Evolutionary conservation across 1,284 basidiomycete genomes (phyloP), one percentile per base, ranked within the genome.

Genomic region (Schizophyllum amplum): DNA sequence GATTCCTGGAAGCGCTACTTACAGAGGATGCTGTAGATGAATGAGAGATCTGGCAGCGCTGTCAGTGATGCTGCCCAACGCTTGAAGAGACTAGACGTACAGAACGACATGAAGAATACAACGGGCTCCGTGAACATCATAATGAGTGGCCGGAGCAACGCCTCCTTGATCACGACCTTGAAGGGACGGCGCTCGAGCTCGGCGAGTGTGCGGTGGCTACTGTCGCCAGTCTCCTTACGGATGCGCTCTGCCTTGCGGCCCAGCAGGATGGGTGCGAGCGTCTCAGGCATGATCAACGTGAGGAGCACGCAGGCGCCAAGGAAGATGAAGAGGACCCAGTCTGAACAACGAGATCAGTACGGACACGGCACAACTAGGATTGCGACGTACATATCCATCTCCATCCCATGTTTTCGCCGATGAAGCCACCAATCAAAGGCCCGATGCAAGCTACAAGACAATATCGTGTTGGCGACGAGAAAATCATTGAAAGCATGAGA

Each of bases 301-400:
- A 77, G 61, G 24, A 72, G 22, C 59, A 77, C 72, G 62, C 75
- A 77, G 21, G 72, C 61, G 25, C 77, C 79, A n/a, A 76, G 64
- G 61, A 86, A 82, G 58, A 81, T 78, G 56, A 82, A 78, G 22
- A 83, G 70, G 52, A 83, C 75, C 81, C 83, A 86, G 68, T 79
- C 69, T 71, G 57, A 3, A 24, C 20, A 11, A 48, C 21, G 13
- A 42, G 21, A 13, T 3, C 17, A 3, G 17, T 9, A 42, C 17
- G 33, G 13, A 17, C 33, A 13, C 21, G 48, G n/a, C n/a, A n/a
- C n/a, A n/a, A n/a, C n/a, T n/a, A n/a, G n/a, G n/a, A n/a, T 25
- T 24, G 24, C 13, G 9, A 64, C 69, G 33, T 58, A 72, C 69
- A 86, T 47, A 81, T 71, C 81, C 81, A 84, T 52, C 80, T 67